Conservation (phyloP, 192 early-diverging fungal genomes). For the Umbelopsis vinacea region DNA sequence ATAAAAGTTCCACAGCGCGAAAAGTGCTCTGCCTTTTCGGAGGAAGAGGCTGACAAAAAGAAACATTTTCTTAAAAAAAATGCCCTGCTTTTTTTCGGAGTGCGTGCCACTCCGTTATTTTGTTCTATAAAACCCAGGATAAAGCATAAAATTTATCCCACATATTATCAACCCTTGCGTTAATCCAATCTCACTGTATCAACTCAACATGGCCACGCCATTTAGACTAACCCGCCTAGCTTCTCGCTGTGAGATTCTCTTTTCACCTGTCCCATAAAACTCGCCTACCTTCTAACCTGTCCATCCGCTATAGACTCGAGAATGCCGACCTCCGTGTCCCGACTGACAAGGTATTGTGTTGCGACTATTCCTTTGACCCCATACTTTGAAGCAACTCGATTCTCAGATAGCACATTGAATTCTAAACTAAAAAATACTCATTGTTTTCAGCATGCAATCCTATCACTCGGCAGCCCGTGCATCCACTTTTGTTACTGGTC, state of each 20-base stretch:
- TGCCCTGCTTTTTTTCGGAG: neutral
- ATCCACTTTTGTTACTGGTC: neutral
- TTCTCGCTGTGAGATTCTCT: slow-evolving; percentile 3
- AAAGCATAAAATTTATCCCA: neutral
- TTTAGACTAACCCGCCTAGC: slow-evolving; percentile 9
- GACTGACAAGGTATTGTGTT: neutral
- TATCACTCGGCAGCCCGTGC: slow-evolving; percentile 1
- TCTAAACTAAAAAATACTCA: neutral
- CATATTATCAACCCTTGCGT: neutral
- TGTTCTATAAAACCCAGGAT: no score
- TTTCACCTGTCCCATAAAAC: neutral
- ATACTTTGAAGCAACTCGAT: no score
- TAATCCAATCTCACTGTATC: neutral
- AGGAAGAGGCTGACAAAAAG: slow-evolving; percentile 3
- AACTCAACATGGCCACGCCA: neutral
- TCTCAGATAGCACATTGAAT: neutral
- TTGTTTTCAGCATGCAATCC: slow-evolving; percentile 1
- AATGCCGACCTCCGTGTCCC: neutral
- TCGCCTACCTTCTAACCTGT: no score
- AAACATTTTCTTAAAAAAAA: no score
- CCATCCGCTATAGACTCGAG: neutral
- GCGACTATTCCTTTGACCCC: no score
- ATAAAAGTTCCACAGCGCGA: neutral
- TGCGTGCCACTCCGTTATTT: no score
- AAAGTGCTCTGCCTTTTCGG: slow-evolving; percentile 17